Base-by-base conservation (phyloP, 805 yeast genomes). In the Ogataea pignaliae region DNA sequence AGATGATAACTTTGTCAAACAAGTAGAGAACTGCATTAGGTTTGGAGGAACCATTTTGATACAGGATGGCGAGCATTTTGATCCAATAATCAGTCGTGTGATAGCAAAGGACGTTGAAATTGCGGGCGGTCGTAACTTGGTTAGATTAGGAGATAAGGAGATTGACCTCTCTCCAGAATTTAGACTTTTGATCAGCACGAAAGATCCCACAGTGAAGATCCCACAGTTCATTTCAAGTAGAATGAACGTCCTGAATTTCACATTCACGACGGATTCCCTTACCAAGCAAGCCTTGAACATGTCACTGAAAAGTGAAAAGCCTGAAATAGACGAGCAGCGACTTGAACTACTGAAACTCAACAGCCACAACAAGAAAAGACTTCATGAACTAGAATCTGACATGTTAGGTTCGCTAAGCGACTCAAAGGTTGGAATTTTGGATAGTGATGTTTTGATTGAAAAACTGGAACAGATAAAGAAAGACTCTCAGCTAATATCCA, bases 11-110 rank as follows among this genome's bases (percentile, higher is more conserved):
- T 86, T 82, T 58, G 59, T 75, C 3, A 82, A 80, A 50, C 84
- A 79, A 36, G 56, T 91, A 13, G 96, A 89, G 58, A 85, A 88
- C 54, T 83, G 95, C 0, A 59, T 90, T 26, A 69, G 93, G 50
- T 90, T 90, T 70, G 97, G 98, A 4, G 88, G 87, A 2, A 54
- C 76, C 1, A 66, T 91, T 8, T 57, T 90, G 12, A 72, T 91
- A 14, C 79, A 79, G 51, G 91, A 91, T 64, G 89, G 90, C 3
- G 97, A 91, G 56, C 66, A 73, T 51, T 81, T 76, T 56, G 91
- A 91, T 58, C 95, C 97, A 0, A 64, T 86, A 8, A 57, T 91
- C 10, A 76, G 76, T 44, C 71, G 84, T 0, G 62, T 91, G 1
- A 61, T 91, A 39, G 71, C 78, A 37, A 69, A 70, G 29, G 95